Evolutionary conservation across 306 rosid genomes (phyloP).

Genomic region (Quercus suber): DNA sequence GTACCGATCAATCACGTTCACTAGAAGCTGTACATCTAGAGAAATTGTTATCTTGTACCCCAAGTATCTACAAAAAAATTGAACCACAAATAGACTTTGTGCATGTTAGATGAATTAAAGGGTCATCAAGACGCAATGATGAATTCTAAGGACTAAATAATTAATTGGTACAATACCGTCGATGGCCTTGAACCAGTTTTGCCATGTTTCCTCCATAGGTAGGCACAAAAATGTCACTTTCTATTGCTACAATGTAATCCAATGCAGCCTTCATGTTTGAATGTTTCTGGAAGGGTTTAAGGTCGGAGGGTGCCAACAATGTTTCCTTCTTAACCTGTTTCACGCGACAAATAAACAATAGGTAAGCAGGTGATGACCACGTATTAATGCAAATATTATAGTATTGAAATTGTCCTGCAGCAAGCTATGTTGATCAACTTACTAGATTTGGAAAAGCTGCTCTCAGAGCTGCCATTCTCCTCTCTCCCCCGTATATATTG

Average conservation of each 20-base stretch:
- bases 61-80: constrained; percentile 17
- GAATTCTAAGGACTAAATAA: neutral
- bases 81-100: neutral
- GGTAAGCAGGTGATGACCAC: no score
- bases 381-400: no score
- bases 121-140: neutral
- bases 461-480: constrained; percentile 57
- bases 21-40: constrained; percentile 14
- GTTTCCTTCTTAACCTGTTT: constrained; percentile 82
- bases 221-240: constrained; percentile 88
- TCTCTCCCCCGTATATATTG: constrained; percentile 78
- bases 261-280: constrained; percentile 93
- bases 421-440: constrained; percentile 15
- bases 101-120: neutral
- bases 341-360: neutral
- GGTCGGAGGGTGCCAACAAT: constrained; percentile 64
- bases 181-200: constrained; percentile 88
- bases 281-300: constrained; percentile 70
- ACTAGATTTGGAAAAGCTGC: constrained; percentile 78
- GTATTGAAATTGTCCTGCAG: no score
- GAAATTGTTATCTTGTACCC: constrained; percentile 38
- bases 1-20: no score
- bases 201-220: constrained; percentile 99
- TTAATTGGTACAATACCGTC: constrained; percentile 51
- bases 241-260: constrained; percentile 84